Conservation (phyloP, 1,284 basidiomycete species). For the Cryptococcus floricola region DNA sequence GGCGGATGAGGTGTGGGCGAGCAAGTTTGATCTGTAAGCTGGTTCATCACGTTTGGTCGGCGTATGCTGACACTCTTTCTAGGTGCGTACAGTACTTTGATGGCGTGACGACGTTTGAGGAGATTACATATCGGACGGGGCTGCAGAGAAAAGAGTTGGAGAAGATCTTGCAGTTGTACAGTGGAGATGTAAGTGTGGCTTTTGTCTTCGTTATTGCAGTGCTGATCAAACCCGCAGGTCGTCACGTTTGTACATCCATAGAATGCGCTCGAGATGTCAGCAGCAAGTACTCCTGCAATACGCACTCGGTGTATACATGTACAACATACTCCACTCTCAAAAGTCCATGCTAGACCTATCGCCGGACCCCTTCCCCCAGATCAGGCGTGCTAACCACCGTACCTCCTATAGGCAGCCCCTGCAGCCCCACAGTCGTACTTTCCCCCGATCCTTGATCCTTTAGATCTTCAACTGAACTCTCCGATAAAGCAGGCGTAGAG, state of each 20-base stretch:
- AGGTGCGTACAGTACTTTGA: conserved; percentile 49
- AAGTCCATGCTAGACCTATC: neutral
- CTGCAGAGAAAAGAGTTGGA: conserved; percentile 40
- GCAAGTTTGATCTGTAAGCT: conserved; percentile 44
- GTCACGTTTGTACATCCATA: conserved; percentile 42
- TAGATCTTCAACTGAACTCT: neutral
- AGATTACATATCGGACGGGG: conserved; percentile 46
- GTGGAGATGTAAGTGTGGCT: conserved; percentile 38
- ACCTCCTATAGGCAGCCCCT: conserved; percentile 23
- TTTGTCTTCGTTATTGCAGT: neutral
- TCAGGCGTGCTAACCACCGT: conserved; percentile 27
- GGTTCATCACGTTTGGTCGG: neutral
- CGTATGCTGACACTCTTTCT: neutral
- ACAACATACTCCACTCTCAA: neutral
- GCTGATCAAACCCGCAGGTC: conserved; percentile 22
- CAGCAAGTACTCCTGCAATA: too few relatives aligned
- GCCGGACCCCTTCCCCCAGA: neutral
- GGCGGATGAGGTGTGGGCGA: conserved; percentile 34
- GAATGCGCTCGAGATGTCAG: neutral
- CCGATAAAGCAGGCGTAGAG: neutral
- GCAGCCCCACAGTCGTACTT: neutral
- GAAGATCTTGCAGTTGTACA: conserved; percentile 32
- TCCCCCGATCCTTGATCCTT: too few relatives aligned
- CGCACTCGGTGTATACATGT: neutral
- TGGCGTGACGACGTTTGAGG: conserved; percentile 44